Evolutionary conservation across 2,329 filamentous ascomycete genomes (phyloP).

Genomic region (Aspergillus thermomutatus): DNA sequence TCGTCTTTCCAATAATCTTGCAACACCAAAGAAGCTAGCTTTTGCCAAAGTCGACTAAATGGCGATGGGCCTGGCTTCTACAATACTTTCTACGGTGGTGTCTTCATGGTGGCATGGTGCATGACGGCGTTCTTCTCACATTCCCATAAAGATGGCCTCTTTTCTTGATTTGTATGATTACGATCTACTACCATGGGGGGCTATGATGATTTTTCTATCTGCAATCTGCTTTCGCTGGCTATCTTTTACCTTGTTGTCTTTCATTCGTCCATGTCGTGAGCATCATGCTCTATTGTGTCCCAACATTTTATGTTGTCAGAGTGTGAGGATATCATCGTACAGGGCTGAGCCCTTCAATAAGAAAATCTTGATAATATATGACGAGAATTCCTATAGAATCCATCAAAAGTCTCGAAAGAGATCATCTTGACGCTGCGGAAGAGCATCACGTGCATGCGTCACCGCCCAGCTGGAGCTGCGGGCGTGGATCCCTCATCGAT

Average conservation of each 20-base stretch:
- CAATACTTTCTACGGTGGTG: conserved; percentile 4
- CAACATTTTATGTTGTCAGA: not conserved
- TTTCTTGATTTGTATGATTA: conserved; percentile 10
- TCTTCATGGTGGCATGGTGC: conserved; percentile 2
- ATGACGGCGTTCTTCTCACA: not conserved
- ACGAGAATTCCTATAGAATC: not conserved
- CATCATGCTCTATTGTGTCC: not conserved
- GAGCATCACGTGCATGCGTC: conserved; percentile 5
- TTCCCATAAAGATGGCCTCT: not conserved
- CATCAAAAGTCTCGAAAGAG: not conserved
- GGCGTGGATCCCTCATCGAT: not conserved
- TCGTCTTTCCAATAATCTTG: conserved; percentile 77
- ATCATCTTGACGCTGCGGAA: not conserved
- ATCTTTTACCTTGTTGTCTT: not conserved
- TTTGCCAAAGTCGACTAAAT: conserved; percentile 71
- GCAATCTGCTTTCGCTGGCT: not conserved
- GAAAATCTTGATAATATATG: not conserved
- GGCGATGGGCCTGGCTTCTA: not conserved
- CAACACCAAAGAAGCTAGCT: conserved; percentile 65
- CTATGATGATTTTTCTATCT: not conserved
- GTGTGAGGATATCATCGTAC: not conserved
- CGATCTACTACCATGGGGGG: not conserved
- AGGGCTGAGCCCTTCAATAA: not conserved
- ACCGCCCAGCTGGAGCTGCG: conserved; percentile 1
- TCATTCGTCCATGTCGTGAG: not conserved